Conservation (phyloP, 345 rosid species). For the Citrus glauca region DNA sequence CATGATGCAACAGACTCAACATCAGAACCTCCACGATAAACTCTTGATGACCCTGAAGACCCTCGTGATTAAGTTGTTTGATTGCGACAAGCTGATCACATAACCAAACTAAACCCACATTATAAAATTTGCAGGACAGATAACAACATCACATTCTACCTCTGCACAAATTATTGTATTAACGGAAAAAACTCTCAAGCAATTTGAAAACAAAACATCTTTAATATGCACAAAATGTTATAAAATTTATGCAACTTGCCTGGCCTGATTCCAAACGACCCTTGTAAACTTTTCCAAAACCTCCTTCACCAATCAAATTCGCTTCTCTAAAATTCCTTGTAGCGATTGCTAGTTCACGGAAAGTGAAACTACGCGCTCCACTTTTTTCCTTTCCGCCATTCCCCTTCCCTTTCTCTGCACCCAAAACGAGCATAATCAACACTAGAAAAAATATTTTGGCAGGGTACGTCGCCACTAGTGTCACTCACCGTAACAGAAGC, state of each 20-base stretch:
- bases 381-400: slow-evolving; percentile 30
- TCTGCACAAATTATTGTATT: not conserved
- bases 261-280: slow-evolving; percentile 75
- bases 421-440: not conserved
- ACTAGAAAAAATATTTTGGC: not conserved
- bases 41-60: slow-evolving; percentile 86
- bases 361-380: slow-evolving; percentile 82
- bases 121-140: not conserved
- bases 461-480: not conserved
- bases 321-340: slow-evolving; percentile 69
- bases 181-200: not conserved
- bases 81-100: slow-evolving; percentile 79
- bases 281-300: slow-evolving; percentile 91
- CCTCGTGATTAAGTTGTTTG: slow-evolving; percentile 84
- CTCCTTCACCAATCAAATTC: slow-evolving; percentile 93
- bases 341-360: slow-evolving; percentile 69
- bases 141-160: not conserved
- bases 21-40: slow-evolving; percentile 96
- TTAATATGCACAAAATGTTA: not conserved
- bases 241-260: slow-evolving; percentile 33
- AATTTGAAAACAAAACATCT: not conserved
- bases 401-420: slow-evolving; percentile 31
- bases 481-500: not conserved
- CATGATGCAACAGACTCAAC: slow-evolving; percentile 89
- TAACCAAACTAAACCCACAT: not conserved